These are phyloP conservation scores for Triticum monococcum DNA, from an alignment of 176 grass and related monocot genomes.

Conservation along the genomic window DNA sequence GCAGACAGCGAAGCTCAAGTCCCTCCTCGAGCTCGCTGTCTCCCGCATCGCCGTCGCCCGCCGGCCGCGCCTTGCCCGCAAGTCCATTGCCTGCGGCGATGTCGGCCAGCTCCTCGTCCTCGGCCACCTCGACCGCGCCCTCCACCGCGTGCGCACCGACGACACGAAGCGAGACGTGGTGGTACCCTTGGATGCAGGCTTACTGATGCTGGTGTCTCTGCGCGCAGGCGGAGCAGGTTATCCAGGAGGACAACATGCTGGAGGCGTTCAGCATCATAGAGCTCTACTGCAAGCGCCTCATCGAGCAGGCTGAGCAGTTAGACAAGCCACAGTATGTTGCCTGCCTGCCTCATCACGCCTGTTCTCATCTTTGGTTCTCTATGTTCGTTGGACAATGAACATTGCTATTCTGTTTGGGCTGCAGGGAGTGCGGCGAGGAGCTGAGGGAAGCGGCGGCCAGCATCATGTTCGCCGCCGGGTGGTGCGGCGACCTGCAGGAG, in stretches of 20 bases:
- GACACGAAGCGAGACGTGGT: not conserved
- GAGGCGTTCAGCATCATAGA: constrained; percentile 48
- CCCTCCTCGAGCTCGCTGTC: constrained; percentile 29
- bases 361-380: not conserved
- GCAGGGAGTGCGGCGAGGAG: constrained; percentile 36
- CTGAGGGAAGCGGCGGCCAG: constrained; percentile 29
- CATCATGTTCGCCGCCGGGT: constrained; percentile 40
- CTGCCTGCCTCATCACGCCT: not conserved
- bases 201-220: not conserved
- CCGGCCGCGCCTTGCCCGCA: constrained; percentile 32
- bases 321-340: constrained; percentile 27
- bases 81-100: constrained; percentile 23
- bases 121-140: constrained; percentile 37
- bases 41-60: constrained; percentile 19
- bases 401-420: not conserved
- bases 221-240: constrained; percentile 38
- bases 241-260: constrained; percentile 47
- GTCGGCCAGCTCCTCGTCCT: constrained; percentile 45
- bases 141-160: constrained; percentile 12
- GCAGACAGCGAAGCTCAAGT: constrained; percentile 35
- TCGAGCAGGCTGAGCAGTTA: constrained; percentile 8
- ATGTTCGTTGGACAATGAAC: not conserved
- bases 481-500: constrained; percentile 47
- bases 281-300: constrained; percentile 45
- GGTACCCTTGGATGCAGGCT: not conserved